Evolutionary conservation across 73 alveolate species (phyloP).

Genomic region (Paramecium primaurelia): DNA sequence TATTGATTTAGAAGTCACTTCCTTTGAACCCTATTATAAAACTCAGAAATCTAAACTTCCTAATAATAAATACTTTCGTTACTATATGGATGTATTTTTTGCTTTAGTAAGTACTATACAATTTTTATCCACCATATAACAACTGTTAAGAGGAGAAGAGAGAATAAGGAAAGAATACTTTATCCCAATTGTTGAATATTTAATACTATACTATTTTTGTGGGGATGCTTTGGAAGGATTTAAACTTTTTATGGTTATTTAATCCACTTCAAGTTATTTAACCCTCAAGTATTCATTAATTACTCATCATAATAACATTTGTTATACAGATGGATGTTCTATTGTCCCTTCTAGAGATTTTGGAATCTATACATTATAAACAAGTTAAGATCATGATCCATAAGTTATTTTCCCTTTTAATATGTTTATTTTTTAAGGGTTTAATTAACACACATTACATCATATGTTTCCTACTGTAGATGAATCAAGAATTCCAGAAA

Average conservation of each 20-base stretch:
- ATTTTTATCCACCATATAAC: background rate
- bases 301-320: background rate
- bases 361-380: background rate
- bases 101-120: background rate
- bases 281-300: background rate
- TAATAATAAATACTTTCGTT: background rate
- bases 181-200: background rate
- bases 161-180: conserved; percentile 1
- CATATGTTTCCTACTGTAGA: conserved; percentile 4
- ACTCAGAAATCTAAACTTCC: background rate
- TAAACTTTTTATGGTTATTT: background rate
- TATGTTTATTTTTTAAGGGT: background rate
- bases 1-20: background rate
- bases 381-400: background rate
- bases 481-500: conserved; percentile 5
- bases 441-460: background rate
- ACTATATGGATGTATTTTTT: background rate
- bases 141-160: background rate
- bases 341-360: background rate
- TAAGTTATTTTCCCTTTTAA: background rate
- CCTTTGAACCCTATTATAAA: background rate
- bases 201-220: background rate
- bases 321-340: background rate
- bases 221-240: background rate
- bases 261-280: background rate